Evolutionary conservation across 2,329 filamentous ascomycete species (phyloP).

Genomic region (Exophiala aquamarina): DNA sequence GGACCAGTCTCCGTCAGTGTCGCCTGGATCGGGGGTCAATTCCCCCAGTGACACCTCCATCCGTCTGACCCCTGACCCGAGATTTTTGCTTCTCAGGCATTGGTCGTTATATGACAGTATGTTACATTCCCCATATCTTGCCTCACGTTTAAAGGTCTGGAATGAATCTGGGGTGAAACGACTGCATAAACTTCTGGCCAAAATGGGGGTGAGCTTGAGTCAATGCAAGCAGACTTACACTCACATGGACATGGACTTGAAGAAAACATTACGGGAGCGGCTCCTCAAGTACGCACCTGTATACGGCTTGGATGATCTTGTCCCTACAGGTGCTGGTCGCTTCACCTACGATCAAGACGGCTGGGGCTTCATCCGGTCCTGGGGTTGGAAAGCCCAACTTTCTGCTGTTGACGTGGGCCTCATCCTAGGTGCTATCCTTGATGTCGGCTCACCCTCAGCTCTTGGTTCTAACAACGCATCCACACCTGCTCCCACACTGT

Average conservation of each 20-base stretch:
- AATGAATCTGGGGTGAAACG: constrained; percentile 84
- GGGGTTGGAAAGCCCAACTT: constrained; percentile 95
- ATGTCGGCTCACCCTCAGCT: constrained; percentile 64
- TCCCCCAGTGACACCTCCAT: constrained; percentile 92
- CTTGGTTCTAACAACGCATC: neutral
- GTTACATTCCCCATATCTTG: constrained; percentile 94
- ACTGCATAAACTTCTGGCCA: constrained; percentile 89
- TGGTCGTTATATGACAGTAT: constrained; percentile 99
- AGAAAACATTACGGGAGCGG: constrained; percentile 79
- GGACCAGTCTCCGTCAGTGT: constrained; percentile 21
- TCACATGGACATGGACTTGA: constrained; percentile 98
- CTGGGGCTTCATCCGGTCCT: constrained; percentile 95
- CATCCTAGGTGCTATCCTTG: constrained; percentile 84
- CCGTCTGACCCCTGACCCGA: constrained; percentile 86
- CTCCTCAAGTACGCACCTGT: constrained; percentile 87
- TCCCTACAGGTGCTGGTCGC: constrained; percentile 73
- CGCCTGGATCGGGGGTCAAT: constrained; percentile 51
- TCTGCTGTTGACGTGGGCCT: constrained; percentile 94
- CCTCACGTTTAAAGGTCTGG: constrained; percentile 90
- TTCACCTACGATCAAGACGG: constrained; percentile 77
- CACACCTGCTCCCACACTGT: constrained; percentile 2
- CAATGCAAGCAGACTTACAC: constrained; percentile 96
- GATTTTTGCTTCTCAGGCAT: constrained; percentile 87
- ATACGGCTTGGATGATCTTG: constrained; percentile 91
- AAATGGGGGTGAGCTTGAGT: constrained; percentile 93